These are phyloP conservation scores for Linnemannia hyalina DNA, from an alignment of 192 early-diverging fungal species.

Conservation along the genomic window DNA sequence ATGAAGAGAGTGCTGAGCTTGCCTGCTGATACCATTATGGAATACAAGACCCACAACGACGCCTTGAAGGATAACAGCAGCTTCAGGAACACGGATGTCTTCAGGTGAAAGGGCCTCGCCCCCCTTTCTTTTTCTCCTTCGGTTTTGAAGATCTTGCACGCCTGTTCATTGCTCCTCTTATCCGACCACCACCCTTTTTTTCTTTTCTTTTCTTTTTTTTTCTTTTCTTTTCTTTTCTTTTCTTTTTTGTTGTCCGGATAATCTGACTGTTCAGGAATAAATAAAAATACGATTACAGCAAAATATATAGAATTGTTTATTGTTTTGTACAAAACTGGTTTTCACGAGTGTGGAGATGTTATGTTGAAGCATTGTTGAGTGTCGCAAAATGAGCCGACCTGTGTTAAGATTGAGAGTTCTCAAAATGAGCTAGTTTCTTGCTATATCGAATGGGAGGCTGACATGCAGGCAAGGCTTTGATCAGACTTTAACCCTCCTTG, in stretches of 20 bases:
- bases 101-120: conserved; percentile 58
- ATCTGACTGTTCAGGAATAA: neutral
- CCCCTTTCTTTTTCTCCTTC: too few species aligned
- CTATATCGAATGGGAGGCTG: too few species aligned
- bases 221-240: conserved; percentile 7
- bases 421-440: too few species aligned
- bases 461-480: too few species aligned
- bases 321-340: too few species aligned
- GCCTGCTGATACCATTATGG: conserved; percentile 88
- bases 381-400: neutral
- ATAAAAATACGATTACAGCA: neutral
- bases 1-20: conserved; percentile 87
- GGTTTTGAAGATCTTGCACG: too few species aligned
- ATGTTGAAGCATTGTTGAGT: too few species aligned
- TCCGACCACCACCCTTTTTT: conserved; percentile 3
- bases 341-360: too few species aligned
- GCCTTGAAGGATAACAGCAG: conserved; percentile 88
- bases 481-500: neutral
- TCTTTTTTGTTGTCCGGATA: neutral
- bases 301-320: too few species aligned
- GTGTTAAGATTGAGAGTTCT: neutral
- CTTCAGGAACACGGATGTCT: conserved; percentile 88
- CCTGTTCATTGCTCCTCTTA: neutral
- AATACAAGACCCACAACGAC: conserved; percentile 95
- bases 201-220: neutral